Evolutionary conservation across 2,329 filamentous ascomycete genomes (phyloP), one percentile per base, ranked within the genome.

Genomic region (Calonectria pseudoturangicola): DNA sequence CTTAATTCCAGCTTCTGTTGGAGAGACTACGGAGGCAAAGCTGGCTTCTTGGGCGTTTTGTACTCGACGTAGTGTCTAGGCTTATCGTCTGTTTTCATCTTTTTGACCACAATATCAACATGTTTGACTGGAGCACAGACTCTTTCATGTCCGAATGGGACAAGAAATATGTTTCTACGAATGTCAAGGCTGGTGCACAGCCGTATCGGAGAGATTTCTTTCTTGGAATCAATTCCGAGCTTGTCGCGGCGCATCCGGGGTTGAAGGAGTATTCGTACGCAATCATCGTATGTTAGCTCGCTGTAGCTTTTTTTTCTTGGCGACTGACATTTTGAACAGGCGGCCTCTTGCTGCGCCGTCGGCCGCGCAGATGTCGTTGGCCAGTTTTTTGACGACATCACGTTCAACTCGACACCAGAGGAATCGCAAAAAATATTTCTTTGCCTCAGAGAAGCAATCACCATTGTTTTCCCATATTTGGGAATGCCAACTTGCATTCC

Each of bases 401-500:
- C 74, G 2, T 74, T 70, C 21, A 45, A 74, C 27, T 56, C 47
- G 9, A 47, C 72, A 1, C 41, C 69, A 13, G 66, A 75, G 21
- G 60, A n/a, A 1, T 75, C 74, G 0, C 56, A 75, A 60, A 68
- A 60, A 15, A 25, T 54, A 0, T 75, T 75, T 43, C 72, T 75
- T 7, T 68, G 63, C 36, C 28, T 60, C 0, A 58, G 74, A 63
- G 74, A 75, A n/a, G 74, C 72, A 5, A 75, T 75, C 16, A 75
- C 74, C 1, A 75, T 75, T 4, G 47, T 75, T 0, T 74, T 74
- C 7, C 74, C 72, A 43, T 75, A 75, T 18, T 4, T 75, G 0
- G 74, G 74, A 27, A 73, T 75, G 72, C 74, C 74, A n/a, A 75
- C 72, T 1, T 74, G 72, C 2, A 74, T 75, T 47, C 74, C 74